Evolutionary conservation across 768 basidiomycete genomes (phyloP), one percentile per base, ranked within the genome.

Genomic region (Paxillus rubicundulus): DNA sequence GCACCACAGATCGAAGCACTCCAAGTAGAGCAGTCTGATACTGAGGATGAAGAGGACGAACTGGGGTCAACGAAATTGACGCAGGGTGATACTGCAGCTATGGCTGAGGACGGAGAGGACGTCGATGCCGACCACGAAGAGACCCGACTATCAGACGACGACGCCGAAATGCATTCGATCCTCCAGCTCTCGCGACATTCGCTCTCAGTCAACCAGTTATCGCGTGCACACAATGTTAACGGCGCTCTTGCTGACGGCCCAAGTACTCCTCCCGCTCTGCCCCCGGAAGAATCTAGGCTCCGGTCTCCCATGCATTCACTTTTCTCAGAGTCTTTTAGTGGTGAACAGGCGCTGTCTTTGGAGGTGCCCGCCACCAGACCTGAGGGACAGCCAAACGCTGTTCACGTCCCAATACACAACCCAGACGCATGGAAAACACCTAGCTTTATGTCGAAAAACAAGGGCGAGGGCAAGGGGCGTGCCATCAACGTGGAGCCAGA

Each of bases 341-440:
- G 49, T 16, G 56, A 38, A 13, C 45, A 24, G 24, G 10, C n/a
- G n/a, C 12, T 14, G 18, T 38, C 32, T 30, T 44, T 61, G 4
- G 47, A 30, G 14, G 20, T 5, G 4, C 17, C 36, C 10, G 36
- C 33, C 5, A 5, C 8, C 18, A 46, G 13, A 51, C 37, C 24
- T 17, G 39, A 46, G 24, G 52, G 41, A 51, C 18, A 36, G 17
- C 18, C 21, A 30, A 46, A n/a, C n/a, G 28, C 36, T 38, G 5
- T 6, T 3, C 39, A 41, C 10, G 28, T 38, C 30, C 49, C 56
- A 21, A 43, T 34, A 37, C 71, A 71, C 34, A 61, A 72, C 44
- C 28, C 64, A 5, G 57, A 53, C 18, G 54, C 68, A 45, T 71
- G 70, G 70, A 66, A 63, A 45, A 49, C 59, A 18, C 70, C 70